Conservation (phyloP, 2,329 filamentous ascomycete species). For the Scedosporium minutisporum region DNA sequence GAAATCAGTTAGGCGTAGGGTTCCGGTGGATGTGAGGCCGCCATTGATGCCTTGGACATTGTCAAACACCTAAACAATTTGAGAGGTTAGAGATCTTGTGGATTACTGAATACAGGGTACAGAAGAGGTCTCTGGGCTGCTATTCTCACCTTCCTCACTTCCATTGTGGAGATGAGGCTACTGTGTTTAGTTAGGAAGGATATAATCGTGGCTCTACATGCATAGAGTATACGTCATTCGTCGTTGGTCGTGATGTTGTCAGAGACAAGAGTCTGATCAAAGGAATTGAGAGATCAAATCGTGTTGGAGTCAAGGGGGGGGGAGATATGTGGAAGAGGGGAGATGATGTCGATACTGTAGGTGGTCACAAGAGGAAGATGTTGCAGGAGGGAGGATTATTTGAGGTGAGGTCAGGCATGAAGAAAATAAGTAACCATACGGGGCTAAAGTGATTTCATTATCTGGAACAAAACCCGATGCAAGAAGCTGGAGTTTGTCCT, state of each 20-base stretch:
- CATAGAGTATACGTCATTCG: not conserved
- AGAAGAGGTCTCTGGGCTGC: not conserved
- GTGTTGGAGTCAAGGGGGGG: no score
- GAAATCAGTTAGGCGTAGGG: conserved; percentile 52
- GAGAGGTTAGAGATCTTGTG: conserved; percentile 11
- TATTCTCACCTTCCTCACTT: conserved; percentile 29
- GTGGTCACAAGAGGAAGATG: no score
- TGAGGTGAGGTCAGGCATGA: not conserved
- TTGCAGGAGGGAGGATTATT: not conserved
- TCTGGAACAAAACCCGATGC: not conserved
- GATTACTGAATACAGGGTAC: conserved; percentile 2
- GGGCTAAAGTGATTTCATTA: not conserved
- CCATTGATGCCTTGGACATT: conserved; percentile 51
- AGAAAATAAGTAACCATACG: not conserved
- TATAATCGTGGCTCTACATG: not conserved
- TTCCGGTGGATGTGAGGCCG: conserved; percentile 46
- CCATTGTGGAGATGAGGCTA: conserved; percentile 19
- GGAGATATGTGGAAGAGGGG: no score
- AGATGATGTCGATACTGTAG: no score
- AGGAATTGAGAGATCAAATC: no score
- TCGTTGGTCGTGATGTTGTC: no score
- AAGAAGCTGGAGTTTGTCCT: no score
- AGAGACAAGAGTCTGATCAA: no score
- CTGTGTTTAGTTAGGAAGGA: not conserved
- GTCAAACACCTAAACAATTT: conserved; percentile 35